Conservation (phyloP, 306 rosid genomes). For the Fragaria ananassa region DNA sequence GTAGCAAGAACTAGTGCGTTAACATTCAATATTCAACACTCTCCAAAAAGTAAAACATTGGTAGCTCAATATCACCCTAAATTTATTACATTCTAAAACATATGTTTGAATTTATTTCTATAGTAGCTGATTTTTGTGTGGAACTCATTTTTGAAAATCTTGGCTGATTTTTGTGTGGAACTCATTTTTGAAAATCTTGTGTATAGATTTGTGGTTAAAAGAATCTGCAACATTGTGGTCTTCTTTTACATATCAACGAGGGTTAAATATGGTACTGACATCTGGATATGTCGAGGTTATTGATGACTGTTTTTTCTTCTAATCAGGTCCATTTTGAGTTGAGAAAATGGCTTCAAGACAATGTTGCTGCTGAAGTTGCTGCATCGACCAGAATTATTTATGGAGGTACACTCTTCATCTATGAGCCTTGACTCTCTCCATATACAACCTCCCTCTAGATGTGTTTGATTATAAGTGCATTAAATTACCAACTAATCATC, state of each 20-base stretch:
- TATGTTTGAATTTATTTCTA: neutral
- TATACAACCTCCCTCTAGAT: neutral
- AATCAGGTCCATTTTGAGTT: constrained; percentile 73
- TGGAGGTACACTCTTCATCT: constrained; percentile 59
- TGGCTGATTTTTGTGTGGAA: neutral
- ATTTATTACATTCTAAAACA: neutral
- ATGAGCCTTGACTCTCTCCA: neutral
- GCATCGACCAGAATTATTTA: constrained; percentile 69
- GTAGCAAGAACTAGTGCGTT: neutral
- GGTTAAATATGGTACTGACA: neutral
- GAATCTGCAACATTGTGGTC: neutral
- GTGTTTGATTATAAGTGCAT: neutral
- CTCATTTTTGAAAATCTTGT: neutral
- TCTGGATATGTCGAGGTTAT: neutral
- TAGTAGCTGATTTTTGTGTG: neutral
- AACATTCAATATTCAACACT: neutral
- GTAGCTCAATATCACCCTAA: neutral
- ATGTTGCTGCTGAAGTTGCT: constrained; percentile 65
- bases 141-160: neutral
- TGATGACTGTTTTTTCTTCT: neutral
- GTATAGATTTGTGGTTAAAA: neutral
- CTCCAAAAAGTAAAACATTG: neutral
- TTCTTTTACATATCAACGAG: neutral
- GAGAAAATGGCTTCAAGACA: constrained; percentile 73
- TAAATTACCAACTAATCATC: neutral